Conservation (phyloP, 208 protist genomes). For the Phytomonas sp. region DNA sequence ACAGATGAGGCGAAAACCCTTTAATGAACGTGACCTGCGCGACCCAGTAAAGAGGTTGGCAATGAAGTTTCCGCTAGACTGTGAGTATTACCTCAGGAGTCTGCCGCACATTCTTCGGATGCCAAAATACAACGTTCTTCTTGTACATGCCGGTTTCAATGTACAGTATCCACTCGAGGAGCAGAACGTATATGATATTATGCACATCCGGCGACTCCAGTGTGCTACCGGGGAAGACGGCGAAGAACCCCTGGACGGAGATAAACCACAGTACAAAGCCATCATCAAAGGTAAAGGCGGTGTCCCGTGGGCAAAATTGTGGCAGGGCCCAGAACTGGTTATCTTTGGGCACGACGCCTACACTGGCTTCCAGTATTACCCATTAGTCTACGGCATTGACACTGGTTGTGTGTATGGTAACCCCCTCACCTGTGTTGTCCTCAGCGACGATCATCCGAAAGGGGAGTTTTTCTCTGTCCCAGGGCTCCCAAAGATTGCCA, state of each 20-base stretch:
- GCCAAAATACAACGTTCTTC: constrained; percentile 67
- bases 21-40: constrained; percentile 38
- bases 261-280: constrained; percentile 25
- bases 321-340: constrained; percentile 71
- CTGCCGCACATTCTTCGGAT: constrained; percentile 80
- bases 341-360: constrained; percentile 88
- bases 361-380: constrained; percentile 61
- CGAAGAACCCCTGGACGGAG: constrained; percentile 8
- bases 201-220: constrained; percentile 78
- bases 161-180: constrained; percentile 37
- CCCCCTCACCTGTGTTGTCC: constrained; percentile 72
- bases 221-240: constrained; percentile 11
- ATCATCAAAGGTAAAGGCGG: constrained; percentile 56
- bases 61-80: constrained; percentile 50
- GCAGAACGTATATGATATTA: constrained; percentile 73
- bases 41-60: constrained; percentile 82
- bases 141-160: constrained; percentile 86
- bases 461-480: constrained; percentile 60
- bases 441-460: constrained; percentile 24
- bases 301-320: constrained; percentile 60
- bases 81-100: constrained; percentile 71
- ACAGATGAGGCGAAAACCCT: constrained; percentile 28
- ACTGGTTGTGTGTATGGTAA: constrained; percentile 87
- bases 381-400: constrained; percentile 79
- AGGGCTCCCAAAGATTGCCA: constrained; percentile 57